These are phyloP conservation scores for Tilletia walkeri DNA, from an alignment of 1,284 basidiomycete species.

Conservation along the genomic window DNA sequence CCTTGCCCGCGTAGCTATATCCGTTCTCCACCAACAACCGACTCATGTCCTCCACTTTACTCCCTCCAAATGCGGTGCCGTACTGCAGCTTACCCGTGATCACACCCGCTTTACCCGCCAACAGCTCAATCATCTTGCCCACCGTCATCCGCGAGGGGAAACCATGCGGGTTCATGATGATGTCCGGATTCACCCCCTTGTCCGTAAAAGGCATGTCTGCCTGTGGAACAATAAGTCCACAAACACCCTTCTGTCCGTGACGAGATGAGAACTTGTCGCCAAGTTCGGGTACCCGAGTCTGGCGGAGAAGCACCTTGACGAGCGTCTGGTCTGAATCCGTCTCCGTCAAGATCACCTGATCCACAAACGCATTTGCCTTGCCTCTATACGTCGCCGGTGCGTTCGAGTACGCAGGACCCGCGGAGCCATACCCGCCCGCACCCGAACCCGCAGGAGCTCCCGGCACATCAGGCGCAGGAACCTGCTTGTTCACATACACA, in stretches of 20 bases:
- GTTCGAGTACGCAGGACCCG: constrained; percentile 62
- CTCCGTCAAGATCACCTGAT: constrained; percentile 96
- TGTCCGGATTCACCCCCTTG: constrained; percentile 89
- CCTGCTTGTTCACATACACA: constrained; percentile 95
- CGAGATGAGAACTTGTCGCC: constrained; percentile 98
- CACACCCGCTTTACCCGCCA: constrained; percentile 80
- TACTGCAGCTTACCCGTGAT: constrained; percentile 82
- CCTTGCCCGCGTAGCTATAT: constrained; percentile 95
- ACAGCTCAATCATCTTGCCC: constrained; percentile 98
- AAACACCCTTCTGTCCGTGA: constrained; percentile 98
- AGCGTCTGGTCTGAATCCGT: constrained; percentile 87
- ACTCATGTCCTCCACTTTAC: constrained; percentile 99
- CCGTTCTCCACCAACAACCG: constrained; percentile 90
- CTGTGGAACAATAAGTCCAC: constrained; percentile 95
- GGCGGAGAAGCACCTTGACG: constrained; percentile 96
- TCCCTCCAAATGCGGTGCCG: constrained; percentile 91
- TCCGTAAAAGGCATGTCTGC: constrained; percentile 99
- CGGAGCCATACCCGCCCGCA: constrained; percentile 7
- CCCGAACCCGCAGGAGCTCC: not conserved
- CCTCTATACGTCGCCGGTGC: constrained; percentile 48
- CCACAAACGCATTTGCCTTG: constrained; percentile 80
- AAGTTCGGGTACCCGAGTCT: constrained; percentile 91
- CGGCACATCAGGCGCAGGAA: constrained; percentile 73
- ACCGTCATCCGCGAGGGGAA: constrained; percentile 99
- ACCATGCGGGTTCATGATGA: constrained; percentile 99